Conservation (phyloP, 371 early-diverging fungal genomes). For the Lichtheimia hyalospora region DNA sequence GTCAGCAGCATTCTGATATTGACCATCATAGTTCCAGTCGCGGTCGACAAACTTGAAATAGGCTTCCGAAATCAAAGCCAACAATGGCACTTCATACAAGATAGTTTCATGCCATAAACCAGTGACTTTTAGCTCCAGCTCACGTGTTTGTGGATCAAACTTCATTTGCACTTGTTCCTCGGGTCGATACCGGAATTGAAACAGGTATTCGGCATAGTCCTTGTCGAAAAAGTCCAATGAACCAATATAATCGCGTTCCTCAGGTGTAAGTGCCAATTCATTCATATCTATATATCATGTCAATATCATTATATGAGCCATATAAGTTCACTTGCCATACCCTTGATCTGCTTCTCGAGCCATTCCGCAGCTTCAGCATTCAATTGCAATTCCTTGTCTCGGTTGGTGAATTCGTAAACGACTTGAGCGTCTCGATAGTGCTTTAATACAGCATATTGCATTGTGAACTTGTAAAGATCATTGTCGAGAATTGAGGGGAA, state of each 20-base stretch:
- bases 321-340: conserved; percentile 20
- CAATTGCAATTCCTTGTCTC: conserved; percentile 47
- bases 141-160: conserved; percentile 28
- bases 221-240: conserved; percentile 51
- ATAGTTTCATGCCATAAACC: conserved; percentile 77
- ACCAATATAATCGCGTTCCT: conserved; percentile 58
- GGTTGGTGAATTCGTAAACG: conserved; percentile 70
- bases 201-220: conserved; percentile 60
- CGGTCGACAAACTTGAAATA: conserved; percentile 69
- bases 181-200: conserved; percentile 61
- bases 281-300: conserved; percentile 25
- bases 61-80: conserved; percentile 72
- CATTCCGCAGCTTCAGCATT: conserved; percentile 47
- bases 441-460: conserved; percentile 76
- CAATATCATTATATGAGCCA: too few species aligned
- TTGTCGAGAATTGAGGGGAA: conserved; percentile 66
- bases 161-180: conserved; percentile 49
- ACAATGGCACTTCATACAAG: conserved; percentile 74
- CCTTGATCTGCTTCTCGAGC: conserved; percentile 46
- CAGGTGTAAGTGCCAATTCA: conserved; percentile 37
- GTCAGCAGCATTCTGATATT: conserved; percentile 48
- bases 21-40: conserved; percentile 71
- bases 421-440: conserved; percentile 69
- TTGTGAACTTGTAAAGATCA: conserved; percentile 81
- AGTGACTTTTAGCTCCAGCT: conserved; percentile 48